Base-by-base conservation (phyloP, 345 rosid species). In the Populus alba region DNA sequence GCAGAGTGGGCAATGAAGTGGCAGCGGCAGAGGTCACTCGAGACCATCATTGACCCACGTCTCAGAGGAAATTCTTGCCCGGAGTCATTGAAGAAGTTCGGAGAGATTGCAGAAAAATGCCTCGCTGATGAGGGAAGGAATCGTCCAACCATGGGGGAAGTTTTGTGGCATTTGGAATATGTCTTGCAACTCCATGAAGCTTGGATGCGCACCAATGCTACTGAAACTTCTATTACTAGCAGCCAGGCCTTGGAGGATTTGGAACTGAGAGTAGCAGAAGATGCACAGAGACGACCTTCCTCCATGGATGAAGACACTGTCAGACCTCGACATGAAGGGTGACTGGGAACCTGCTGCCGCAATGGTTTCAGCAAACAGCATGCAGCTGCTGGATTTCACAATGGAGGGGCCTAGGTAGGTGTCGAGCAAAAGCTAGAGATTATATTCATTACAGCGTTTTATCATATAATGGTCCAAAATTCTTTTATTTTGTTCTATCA, bases 91-190 rank as follows among this genome's bases (percentile, higher is more conserved):
- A 87, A 89, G 75, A 93, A 92, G 89, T 93, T 86, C 45, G 95
- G 94, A 37, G 95, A 93, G 91, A 93, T 93, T 81, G 97, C 94
- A 3, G 98, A 91, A 85, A 95, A 95, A 78, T 95, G 98, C 62
- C 91, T 95, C 17, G 91, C 86, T 0, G 97, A 93, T 10, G 97
- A 92, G 72, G 97, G 98, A 66, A 95, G 78, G 92, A 86, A 82
- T 79, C 92, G 94, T 74, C 98, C 98, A 0, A 87, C 90, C 43
- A 92, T 95, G 98, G 98, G 98, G 49, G 98, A 95, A 72, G 93
- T 91, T 33, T 16, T 95, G 31, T 95, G 98, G 98, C 92, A 92
- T 55, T 85, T 95, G 87, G 98, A 92, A 82, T 93, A 88, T 68
- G 95, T 89, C n/a, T 80, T 91, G 86, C 98, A 93, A 77, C 87